Percentiles rank a stretch among this genome's conserved stretches.
phyloP scores from a whole-genome alignment of 2,329 filamentous ascomycete genomes.

The Delphinella strobiligena region DNA sequence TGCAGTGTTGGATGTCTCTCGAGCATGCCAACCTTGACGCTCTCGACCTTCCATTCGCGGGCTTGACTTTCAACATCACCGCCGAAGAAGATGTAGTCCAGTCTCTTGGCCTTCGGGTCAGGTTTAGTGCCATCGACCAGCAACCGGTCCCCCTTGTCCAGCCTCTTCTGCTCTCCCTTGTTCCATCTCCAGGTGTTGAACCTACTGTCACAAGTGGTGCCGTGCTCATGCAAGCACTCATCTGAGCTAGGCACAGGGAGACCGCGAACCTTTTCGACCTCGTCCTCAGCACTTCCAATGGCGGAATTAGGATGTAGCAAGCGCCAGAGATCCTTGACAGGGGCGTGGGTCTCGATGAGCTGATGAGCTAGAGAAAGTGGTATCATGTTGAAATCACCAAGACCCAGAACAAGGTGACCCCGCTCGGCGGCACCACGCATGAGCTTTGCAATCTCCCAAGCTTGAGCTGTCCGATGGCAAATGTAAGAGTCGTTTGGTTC shows the following conservation, averaged over 20 bases:
- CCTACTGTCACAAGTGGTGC: slow-evolving; percentile 72
- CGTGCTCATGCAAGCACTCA: slow-evolving; percentile 69
- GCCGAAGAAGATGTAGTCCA: slow-evolving; percentile 88
- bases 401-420: slow-evolving; percentile 70
- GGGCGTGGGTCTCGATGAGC: slow-evolving; percentile 65
- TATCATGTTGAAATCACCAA: slow-evolving; percentile 97
- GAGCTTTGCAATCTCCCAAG: slow-evolving; percentile 88
- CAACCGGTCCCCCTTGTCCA: slow-evolving; percentile 54
- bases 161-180: slow-evolving; percentile 53
- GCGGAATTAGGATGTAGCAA: slow-evolving; percentile 74
- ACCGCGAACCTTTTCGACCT: slow-evolving; percentile 53
- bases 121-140: slow-evolving; percentile 50
- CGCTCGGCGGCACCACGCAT: slow-evolving; percentile 69
- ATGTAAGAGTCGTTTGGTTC: slow-evolving; percentile 74
- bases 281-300: slow-evolving; percentile 57
- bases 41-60: slow-evolving; percentile 55
- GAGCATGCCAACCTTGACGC: slow-evolving; percentile 65
- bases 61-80: slow-evolving; percentile 18
- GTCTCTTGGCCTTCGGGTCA: slow-evolving; percentile 68
- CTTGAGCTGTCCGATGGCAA: slow-evolving; percentile 81
- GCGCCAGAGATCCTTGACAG: slow-evolving; percentile 75
- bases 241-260: slow-evolving; percentile 61
- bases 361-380: slow-evolving; percentile 74
- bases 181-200: slow-evolving; percentile 93
- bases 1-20: slow-evolving; percentile 67